Base-by-base conservation (phyloP, 2,329 filamentous ascomycete species). In the Fusarium napiforme region DNA sequence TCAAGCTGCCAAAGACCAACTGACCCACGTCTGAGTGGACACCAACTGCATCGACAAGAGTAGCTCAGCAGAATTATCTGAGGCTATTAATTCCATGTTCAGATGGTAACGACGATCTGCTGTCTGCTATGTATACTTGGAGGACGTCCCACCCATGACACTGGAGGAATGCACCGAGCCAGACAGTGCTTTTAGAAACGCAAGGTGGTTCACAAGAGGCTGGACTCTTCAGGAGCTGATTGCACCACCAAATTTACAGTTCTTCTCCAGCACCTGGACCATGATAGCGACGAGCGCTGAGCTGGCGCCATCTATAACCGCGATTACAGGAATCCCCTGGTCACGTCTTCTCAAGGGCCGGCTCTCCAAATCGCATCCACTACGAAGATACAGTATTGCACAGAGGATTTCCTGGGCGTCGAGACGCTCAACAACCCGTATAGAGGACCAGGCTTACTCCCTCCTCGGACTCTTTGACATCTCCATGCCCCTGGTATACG, bases 371-470 rank as follows among this genome's bases (percentile, higher is more conserved):
- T 3, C 49, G 6, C 49, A 53, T 16, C 49, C 49, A 5, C 14
- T 53, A 0, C 23, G 49, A 2, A 53, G 49, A 37, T 53, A 53
- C 2, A 53, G 49, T 0, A 2, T 53, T 12, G 49, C 49, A 21
- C 49, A 53, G 14, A 53, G 49, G 1, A 53, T 53, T 32, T 3
- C 32, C 2, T 37, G 49, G 49, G 49, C 49, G 0, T 53, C 49
- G 0, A 19, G 1, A 0, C 49, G 23, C 4, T 37, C 23, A 0
- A 53, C 49, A 9, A 53, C 49, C 0, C 32, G 32, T 12, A 53
- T 53, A 0, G 49, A 53, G 18, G 49, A 53, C 0, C 49, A 53
- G 2, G 49, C 49, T 0, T 53, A 53, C 14, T 53, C 49, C 5
- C 34, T 53, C 9, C 49, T 53, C 7, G 32, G 49, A 12, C 23